Evolutionary conservation across 306 rosid genomes (phyloP), one percentile per base, ranked within the genome.

Genomic region (Acacia crassicarpa): DNA sequence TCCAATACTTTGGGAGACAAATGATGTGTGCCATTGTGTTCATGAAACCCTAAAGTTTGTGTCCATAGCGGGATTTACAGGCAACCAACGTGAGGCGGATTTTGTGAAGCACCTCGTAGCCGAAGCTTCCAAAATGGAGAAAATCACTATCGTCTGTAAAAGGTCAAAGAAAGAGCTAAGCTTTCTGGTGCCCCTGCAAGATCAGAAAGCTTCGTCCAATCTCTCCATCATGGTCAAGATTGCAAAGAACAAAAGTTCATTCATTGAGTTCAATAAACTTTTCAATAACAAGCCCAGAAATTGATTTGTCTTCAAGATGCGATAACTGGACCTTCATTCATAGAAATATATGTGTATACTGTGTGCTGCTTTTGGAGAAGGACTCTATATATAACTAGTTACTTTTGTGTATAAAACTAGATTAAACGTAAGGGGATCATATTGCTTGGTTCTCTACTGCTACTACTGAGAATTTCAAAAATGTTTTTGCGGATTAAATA

Each of bases 81-180:
- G 80, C 20, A 73, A 56, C 74, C 79, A 85, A 25, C 78, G 6
- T 56, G 88, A 85, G 51, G n/a, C 79, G 27, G 76, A 81, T 2
- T 81, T 85, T 67, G 69, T 22, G 12, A 48, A 78, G 79, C 63
- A 73, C 68, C 30, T 81, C 19, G 73, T 85, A 33, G 48, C 74
- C 8, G 65, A 1, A 23, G 69, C 46, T 2, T 1, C 6, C 35
- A 4, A 3, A 35, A 35, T 78, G 16, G 2, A 46, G 51, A 78
- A 43, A 9, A 41, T 85, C 3, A 38, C 58, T 27, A 44, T 85
- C 22, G 11, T 82, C 0, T 78, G 83, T 68, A 58, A 17, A 49
- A 45, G 48, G 6, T 40, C 75, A 3, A 22, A 20, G 22, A 53
- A 68, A 1, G 70, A 70, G 46, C 71, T 68, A 27, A 23, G 4